Evolutionary conservation across 441 rosid species (phyloP), one percentile per base, ranked within the genome.

Genomic region (Gossypium schwendimanii): DNA sequence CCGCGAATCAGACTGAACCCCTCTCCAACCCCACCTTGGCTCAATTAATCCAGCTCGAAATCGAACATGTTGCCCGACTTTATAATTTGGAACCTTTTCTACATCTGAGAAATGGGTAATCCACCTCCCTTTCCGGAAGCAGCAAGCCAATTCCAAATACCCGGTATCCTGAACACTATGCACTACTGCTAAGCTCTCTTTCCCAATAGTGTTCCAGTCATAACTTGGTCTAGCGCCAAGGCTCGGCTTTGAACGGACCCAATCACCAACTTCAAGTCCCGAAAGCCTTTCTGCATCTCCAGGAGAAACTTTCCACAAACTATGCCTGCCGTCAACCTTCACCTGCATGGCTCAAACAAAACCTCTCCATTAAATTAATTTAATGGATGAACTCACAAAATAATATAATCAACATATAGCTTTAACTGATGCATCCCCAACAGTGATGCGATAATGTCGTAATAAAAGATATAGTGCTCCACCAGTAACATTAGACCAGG

Each of bases 11-110:
- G 87, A 86, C 78, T 58, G 88, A 60, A 94, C 84, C 61, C 93
- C 97, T 84, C 97, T 85, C 99, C 98, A 93, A 17, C 99, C 98
- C 99, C 98, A 93, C 80, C 98, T 89, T 61, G 99, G 99, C 75
- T 93, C 98, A 41, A 61, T 75, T 54, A 96, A 76, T 64, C 93
- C 97, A 72, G 81, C 73, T 36, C 93, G 93, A 79, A 96, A 93
- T 61, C 79, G 88, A 73, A 93, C 97, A 85, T 88, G 92, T 86
- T 91, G 97, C 67, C 99, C 96, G 2, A 91, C 91, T 86, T 85
- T 96, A 63, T 81, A 84, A 78, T 91, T 66, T 15, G 88, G 86
- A 70, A 96, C 86, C 87, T 93, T 91, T 83, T 93, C 99, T 73
- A 93, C 85, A 78, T 96, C 99, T 23, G 93, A 84, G 81, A 80